Evolutionary conservation across 805 yeast species (phyloP), one percentile per base, ranked within the genome.

Genomic region (Spathaspora hagerdaliae): DNA sequence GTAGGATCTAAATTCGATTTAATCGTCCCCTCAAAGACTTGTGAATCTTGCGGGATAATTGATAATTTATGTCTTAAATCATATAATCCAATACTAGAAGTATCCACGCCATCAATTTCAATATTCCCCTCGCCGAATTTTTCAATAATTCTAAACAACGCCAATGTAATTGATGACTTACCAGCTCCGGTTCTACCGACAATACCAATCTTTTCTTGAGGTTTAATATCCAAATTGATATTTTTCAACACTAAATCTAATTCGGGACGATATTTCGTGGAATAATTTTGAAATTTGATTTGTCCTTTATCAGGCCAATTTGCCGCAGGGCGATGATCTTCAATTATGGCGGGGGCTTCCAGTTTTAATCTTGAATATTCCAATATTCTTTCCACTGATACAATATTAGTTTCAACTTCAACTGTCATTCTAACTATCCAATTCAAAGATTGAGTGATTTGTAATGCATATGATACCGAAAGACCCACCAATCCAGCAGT

Each of bases 391-490:
- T 92, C 99, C 38, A 95, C 97, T 14, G 96, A 87, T 34, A 94
- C 99, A 69, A 94, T 91, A 65, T 90, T 92, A 10, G 97, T 90
- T 66, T 94, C 99, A 39, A 94, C 96, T 57, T 94, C 99, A 38
- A 94, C 99, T 0, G 97, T 88, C 98, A 91, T 92, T 69, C 99
- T 80, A 29, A 94, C 98, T 66, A 94, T 89, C 97, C 97, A 92
- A 65, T 90, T 92, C 66, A 94, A 77, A 0, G 96, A 78, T 66
- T 90, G 96, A 0, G 99, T 94, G 49, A 91, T 79, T 64, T 89
- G 96, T 51, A 94, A 74, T 2, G 99, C 92, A 66, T 94, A 95
- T 39, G 96, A 85, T 56, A 94, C 86, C 19, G 96, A 85, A 56
- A 94, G 75, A 74, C 99, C 99, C 58, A 91, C 91, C 60, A 87